These are phyloP conservation scores for Penicillium palitans DNA, from an alignment of 2,329 filamentous ascomycete species.

Conservation along the genomic window DNA sequence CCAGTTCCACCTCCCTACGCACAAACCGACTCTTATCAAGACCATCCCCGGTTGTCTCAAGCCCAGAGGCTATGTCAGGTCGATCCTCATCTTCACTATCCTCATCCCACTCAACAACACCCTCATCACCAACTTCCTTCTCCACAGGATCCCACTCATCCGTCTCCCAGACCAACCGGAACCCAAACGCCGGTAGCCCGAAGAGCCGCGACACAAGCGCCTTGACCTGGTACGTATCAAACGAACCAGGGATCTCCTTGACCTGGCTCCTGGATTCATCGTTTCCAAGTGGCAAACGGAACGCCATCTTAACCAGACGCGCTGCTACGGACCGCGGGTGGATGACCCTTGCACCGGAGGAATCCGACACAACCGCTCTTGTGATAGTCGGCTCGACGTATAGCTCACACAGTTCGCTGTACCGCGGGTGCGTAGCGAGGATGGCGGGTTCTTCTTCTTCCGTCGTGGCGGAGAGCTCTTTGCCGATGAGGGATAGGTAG, in stretches of 20 bases:
- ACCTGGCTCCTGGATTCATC: slow-evolving; percentile 30
- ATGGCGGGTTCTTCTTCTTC: slow-evolving; percentile 54
- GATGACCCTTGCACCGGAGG: slow-evolving; percentile 44
- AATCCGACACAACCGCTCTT: slow-evolving; percentile 47
- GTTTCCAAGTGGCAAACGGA: slow-evolving; percentile 50
- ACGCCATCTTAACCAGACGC: slow-evolving; percentile 64
- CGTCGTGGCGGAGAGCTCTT: slow-evolving; percentile 59
- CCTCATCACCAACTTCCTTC: slow-evolving; percentile 60
- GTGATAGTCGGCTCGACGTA: slow-evolving; percentile 71
- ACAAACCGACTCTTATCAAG: slow-evolving; percentile 61
- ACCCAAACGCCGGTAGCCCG: slow-evolving; percentile 59
- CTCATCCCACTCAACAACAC: slow-evolving; percentile 47
- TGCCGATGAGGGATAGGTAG: slow-evolving; percentile 81
- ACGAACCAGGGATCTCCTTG: slow-evolving; percentile 69
- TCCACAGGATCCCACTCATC: slow-evolving; percentile 83
- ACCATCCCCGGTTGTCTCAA: slow-evolving; percentile 18
- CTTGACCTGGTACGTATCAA: slow-evolving; percentile 79
- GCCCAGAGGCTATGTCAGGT: slow-evolving; percentile 1
- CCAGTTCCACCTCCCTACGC: slow-evolving; percentile 75
- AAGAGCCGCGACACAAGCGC: slow-evolving; percentile 75
- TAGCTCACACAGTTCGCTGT: slow-evolving; percentile 68
- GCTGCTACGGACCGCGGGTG: slow-evolving; percentile 80
- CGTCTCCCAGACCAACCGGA: slow-evolving; percentile 81
- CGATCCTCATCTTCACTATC: slow-evolving; percentile 36
- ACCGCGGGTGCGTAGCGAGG: slow-evolving; percentile 67